A percentile compares a stretch with the other conserved stretches of the same genome.
Conservation (phyloP, 768 basidiomycete genomes). For the Saitozyma sp. region DNA sequence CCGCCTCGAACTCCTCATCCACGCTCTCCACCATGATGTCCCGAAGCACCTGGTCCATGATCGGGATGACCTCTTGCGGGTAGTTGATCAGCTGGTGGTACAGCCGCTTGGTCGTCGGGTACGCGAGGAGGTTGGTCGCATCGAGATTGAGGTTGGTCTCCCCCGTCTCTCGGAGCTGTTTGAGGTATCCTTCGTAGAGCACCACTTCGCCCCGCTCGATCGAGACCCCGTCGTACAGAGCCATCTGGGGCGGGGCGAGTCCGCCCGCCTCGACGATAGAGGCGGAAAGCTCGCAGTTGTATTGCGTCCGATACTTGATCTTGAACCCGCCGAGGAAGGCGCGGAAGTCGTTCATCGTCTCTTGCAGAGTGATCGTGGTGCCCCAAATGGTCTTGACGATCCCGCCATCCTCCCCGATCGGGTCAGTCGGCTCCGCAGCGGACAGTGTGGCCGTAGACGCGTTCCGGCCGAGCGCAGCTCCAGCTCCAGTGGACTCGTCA, state of each 20-base stretch:
- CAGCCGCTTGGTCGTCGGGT: slow-evolving; percentile 78
- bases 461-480: slow-evolving; percentile 21
- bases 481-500: slow-evolving; percentile 22
- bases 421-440: slow-evolving; percentile 62
- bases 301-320: slow-evolving; percentile 74
- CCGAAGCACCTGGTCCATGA: slow-evolving; percentile 94
- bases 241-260: slow-evolving; percentile 33
- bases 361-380: slow-evolving; percentile 86
- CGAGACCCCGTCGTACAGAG: slow-evolving; percentile 49
- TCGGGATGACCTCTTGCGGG: slow-evolving; percentile 94
- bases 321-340: slow-evolving; percentile 91
- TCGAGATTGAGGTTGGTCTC: slow-evolving; percentile 92
- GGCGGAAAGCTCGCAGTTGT: slow-evolving; percentile 57
- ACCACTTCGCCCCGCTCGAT: slow-evolving; percentile 40
- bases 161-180: slow-evolving; percentile 85
- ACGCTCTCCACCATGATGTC: slow-evolving; percentile 87
- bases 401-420: slow-evolving; percentile 55
- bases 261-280: slow-evolving; percentile 42
- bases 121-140: slow-evolving; percentile 78
- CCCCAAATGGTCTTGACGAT: slow-evolving; percentile 92
- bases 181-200: slow-evolving; percentile 76
- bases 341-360: slow-evolving; percentile 86
- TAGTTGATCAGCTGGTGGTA: slow-evolving; percentile 83
- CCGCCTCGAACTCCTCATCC: slow-evolving; percentile 62
- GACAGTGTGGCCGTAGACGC: slow-evolving; percentile 61